Percentiles rank a stretch among this genome's conserved stretches.
Conservation (phyloP, 768 basidiomycete genomes). For the Tricholoma terreum region DNA sequence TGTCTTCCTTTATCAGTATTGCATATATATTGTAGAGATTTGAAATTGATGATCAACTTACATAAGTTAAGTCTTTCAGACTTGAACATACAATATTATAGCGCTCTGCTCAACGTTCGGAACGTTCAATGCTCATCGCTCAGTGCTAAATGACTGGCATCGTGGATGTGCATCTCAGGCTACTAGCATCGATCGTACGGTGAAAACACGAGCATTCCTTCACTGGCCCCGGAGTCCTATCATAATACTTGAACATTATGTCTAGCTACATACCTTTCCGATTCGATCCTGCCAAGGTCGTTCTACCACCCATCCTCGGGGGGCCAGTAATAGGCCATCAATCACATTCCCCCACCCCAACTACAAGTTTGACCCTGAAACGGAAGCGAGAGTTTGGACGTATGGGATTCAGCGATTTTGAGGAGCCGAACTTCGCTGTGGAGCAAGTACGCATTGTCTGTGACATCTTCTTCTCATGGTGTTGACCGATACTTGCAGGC, state of each 20-base stretch:
- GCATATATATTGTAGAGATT: too few relatives aligned
- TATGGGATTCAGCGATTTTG: conserved; percentile 16
- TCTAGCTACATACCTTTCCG: conserved; percentile 10
- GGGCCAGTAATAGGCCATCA: conserved; percentile 12
- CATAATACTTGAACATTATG: background rate
- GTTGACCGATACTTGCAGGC: background rate
- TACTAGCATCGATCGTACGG: too few relatives aligned
- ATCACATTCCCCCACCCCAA: conserved; percentile 1
- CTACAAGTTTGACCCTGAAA: conserved; percentile 2
- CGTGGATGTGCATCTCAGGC: too few relatives aligned
- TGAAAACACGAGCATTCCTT: too few relatives aligned
- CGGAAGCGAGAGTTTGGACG: conserved; percentile 6
- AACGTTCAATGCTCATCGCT: too few relatives aligned
- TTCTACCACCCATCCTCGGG: conserved; percentile 15
- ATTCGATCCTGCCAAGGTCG: conserved; percentile 18
- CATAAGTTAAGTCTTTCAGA: too few relatives aligned
- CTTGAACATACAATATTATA: too few relatives aligned
- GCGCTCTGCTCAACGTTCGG: too few relatives aligned
- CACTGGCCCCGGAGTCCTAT: background rate
- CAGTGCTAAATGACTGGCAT: too few relatives aligned
- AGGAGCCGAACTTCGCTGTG: conserved; percentile 4
- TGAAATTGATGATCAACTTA: too few relatives aligned
- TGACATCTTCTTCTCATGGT: background rate
- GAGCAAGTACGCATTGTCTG: background rate
- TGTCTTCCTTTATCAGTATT: too few relatives aligned